Percentiles rank a stretch among this genome's conserved stretches.
Conservation (phyloP, 306 rosid species). For the Aeschynomene evenia region DNA sequence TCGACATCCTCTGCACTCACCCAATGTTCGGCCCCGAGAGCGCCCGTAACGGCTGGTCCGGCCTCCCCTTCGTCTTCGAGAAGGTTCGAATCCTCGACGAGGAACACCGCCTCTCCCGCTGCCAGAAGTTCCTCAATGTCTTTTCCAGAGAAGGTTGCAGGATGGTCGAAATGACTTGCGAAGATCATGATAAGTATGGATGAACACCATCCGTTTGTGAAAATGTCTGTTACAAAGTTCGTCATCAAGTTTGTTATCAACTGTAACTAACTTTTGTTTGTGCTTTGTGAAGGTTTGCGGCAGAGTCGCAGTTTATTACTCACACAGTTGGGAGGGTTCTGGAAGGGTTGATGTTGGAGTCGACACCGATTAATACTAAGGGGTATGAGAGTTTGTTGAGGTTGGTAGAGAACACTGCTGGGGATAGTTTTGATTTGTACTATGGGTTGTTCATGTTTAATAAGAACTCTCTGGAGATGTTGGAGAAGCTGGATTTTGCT, state of each 20-base stretch:
- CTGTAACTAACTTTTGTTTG: too few species aligned
- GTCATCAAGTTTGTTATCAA: too few species aligned
- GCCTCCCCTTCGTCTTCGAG: slow-evolving; percentile 53
- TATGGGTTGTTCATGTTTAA: slow-evolving; percentile 80
- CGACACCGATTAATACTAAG: slow-evolving; percentile 75
- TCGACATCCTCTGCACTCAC: slow-evolving; percentile 68
- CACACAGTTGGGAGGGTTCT: slow-evolving; percentile 84
- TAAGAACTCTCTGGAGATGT: slow-evolving; percentile 61
- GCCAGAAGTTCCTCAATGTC: slow-evolving; percentile 52
- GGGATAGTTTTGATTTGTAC: slow-evolving; percentile 78
- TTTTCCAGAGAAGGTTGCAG: slow-evolving; percentile 71
- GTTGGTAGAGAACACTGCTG: slow-evolving; percentile 63
- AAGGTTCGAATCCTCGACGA: slow-evolving; percentile 65
- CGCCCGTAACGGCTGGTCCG: slow-evolving; percentile 52
- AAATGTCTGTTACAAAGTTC: too few species aligned
- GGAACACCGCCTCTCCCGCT: slow-evolving; percentile 42
- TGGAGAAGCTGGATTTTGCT: slow-evolving; percentile 73
- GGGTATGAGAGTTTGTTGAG: slow-evolving; percentile 75
- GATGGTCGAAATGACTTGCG: slow-evolving; percentile 79
- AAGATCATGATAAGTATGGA: slow-evolving; percentile 49
- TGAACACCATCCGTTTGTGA: too few species aligned
- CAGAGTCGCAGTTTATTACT: slow-evolving; percentile 73
- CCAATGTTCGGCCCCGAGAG: slow-evolving; percentile 93
- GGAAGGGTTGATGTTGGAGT: slow-evolving; percentile 52
- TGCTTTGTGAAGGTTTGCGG: slow-evolving; percentile 36